A percentile compares a stretch with the other conserved stretches of the same genome.
Evolutionary conservation across 805 yeast species (phyloP).

Genomic region (Starmerella apicola): DNA sequence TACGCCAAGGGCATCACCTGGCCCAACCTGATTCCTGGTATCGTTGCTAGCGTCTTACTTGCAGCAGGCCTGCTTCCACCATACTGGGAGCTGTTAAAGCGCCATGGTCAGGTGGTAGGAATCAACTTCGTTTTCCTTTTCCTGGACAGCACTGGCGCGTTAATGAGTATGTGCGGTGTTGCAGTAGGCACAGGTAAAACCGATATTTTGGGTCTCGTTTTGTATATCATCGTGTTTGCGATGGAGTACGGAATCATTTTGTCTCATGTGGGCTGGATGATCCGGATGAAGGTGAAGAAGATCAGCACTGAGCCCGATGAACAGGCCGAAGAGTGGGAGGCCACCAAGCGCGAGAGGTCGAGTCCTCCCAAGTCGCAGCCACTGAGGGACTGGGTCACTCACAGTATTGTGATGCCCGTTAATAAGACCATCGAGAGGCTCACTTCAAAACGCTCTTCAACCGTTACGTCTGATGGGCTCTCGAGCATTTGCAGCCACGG

Average conservation of each 20-base stretch:
- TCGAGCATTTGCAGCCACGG: too few species aligned
- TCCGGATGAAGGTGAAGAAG: conserved; percentile 23
- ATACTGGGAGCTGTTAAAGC: conserved; percentile 66
- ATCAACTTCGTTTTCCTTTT: conserved; percentile 68
- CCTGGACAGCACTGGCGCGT: conserved; percentile 72
- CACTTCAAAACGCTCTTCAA: too few species aligned
- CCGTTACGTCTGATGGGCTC: too few species aligned
- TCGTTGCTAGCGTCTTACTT: conserved; percentile 61
- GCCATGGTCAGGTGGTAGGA: conserved; percentile 78
- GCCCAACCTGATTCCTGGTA: conserved; percentile 74
- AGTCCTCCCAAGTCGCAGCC: conserved; percentile 7
- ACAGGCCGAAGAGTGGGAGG: conserved; percentile 6
- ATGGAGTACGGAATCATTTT: conserved; percentile 67
- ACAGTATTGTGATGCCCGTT: conserved; percentile 7
- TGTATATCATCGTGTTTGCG: conserved; percentile 60
- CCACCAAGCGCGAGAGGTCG: conserved; percentile 6
- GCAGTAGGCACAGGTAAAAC: conserved; percentile 41
- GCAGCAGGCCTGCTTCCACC: conserved; percentile 81
- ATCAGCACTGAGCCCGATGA: conserved; percentile 7
- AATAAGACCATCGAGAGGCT: too few species aligned
- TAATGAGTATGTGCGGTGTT: conserved; percentile 57
- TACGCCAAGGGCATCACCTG: conserved; percentile 43
- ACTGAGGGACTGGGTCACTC: conserved; percentile 3
- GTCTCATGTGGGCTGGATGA: conserved; percentile 60
- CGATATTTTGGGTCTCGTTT: conserved; percentile 68